phyloP scores from a whole-genome alignment of 2,329 filamentous ascomycete species.

The Alternaria gaisen region DNA sequence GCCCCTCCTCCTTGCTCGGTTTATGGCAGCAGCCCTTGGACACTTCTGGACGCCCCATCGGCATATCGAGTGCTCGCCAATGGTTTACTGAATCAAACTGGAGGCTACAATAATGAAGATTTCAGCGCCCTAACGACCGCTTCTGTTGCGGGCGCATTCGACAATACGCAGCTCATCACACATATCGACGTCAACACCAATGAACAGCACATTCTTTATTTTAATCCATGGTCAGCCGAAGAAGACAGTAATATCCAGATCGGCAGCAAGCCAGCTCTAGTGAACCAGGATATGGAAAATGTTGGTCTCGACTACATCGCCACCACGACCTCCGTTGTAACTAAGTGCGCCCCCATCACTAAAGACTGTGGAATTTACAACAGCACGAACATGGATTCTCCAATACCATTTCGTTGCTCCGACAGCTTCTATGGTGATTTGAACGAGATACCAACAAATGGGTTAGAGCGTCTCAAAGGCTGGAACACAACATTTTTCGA shows the following conservation, averaged over 20 bases:
- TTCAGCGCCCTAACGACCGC: not conserved
- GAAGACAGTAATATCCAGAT: no score
- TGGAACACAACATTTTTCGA: slow-evolving; percentile 3
- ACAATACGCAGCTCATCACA: not conserved
- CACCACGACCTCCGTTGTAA: not conserved
- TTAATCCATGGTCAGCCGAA: not conserved
- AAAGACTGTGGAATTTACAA: not conserved
- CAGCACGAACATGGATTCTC: no score
- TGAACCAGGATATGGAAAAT: not conserved
- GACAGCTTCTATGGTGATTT: not conserved
- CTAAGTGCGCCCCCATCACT: not conserved
- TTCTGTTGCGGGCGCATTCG: not conserved
- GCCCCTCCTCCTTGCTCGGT: no score
- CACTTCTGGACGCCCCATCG: not conserved
- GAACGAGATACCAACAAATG: slow-evolving; percentile 2
- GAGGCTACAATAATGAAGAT: not conserved
- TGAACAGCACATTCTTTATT: not conserved
- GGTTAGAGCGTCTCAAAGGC: not conserved
- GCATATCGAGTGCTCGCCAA: not conserved
- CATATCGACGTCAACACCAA: not conserved
- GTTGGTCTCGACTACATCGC: slow-evolving; percentile 1
- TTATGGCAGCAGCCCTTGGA: no score
- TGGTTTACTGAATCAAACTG: not conserved
- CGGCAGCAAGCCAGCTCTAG: no score
- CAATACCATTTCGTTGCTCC: not conserved